These are phyloP conservation scores for Dioscorea alata DNA, from an alignment of 106 monocot species.

Conservation along the genomic window DNA sequence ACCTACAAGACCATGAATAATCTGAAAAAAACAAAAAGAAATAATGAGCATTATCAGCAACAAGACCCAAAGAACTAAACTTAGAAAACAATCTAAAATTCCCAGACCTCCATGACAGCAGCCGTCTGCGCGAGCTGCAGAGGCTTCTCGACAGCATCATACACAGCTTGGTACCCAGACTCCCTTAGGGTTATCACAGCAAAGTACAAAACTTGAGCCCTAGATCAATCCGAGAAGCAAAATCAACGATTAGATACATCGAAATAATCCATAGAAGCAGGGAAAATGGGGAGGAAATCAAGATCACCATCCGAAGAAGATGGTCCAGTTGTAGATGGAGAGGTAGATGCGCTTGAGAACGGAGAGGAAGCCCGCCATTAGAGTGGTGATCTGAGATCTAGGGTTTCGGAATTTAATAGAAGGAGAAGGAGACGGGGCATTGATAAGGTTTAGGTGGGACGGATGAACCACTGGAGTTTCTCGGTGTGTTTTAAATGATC, in stretches of 20 bases:
- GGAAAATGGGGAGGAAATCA: neutral
- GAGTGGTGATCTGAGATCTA: neutral
- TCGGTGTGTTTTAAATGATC: neutral
- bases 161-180: conserved; percentile 34
- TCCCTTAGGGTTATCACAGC: conserved; percentile 51
- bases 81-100: neutral
- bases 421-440: neutral
- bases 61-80: neutral
- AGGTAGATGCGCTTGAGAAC: conserved; percentile 47
- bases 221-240: conserved; percentile 24
- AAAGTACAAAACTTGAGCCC: conserved; percentile 54
- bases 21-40: conserved; percentile 23
- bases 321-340: conserved; percentile 55
- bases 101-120: conserved; percentile 46
- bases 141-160: conserved; percentile 61
- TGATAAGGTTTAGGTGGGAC: conserved; percentile 24
- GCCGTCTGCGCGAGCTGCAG: conserved; percentile 72
- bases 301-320: conserved; percentile 51
- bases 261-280: neutral
- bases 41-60: neutral
- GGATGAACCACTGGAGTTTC: conserved; percentile 18
- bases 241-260: neutral
- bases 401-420: neutral
- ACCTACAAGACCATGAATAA: conserved; percentile 61
- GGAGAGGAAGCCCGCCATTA: conserved; percentile 49